Evolutionary conservation across 805 yeast genomes (phyloP).

Genomic region (Wickerhamomyces sydowiorum): DNA sequence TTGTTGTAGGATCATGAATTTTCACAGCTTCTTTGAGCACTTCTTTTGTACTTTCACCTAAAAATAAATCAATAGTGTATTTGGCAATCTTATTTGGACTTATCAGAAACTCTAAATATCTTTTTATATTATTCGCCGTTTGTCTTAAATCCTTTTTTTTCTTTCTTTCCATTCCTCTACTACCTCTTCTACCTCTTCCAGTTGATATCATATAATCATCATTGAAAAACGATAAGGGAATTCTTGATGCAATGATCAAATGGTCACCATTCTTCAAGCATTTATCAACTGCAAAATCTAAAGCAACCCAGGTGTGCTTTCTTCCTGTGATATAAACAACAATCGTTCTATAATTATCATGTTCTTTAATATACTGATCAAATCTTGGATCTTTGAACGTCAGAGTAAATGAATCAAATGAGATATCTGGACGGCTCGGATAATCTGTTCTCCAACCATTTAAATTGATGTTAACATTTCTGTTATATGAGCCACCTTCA

Average conservation of each 20-base stretch:
- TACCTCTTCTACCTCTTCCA: background rate
- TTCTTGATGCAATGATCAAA: conserved; percentile 54
- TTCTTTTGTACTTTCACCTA: conserved; percentile 45
- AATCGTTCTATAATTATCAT: conserved; percentile 37
- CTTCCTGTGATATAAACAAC: conserved; percentile 66
- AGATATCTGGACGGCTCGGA: conserved; percentile 14
- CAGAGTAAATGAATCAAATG: conserved; percentile 10
- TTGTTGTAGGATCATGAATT: conserved; percentile 55
- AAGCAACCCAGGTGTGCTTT: conserved; percentile 75
- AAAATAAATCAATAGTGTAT: conserved; percentile 54
- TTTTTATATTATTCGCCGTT: conserved; percentile 10
- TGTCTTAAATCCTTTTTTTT: background rate
- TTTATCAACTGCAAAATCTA: conserved; percentile 60
- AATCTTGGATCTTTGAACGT: conserved; percentile 3
- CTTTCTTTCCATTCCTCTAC: background rate
- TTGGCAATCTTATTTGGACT: conserved; percentile 42
- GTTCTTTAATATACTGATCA: background rate
- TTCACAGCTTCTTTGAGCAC: conserved; percentile 54
- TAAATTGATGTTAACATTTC: background rate
- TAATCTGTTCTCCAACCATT: conserved; percentile 18
- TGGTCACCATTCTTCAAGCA: conserved; percentile 62
- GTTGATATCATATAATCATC: background rate
- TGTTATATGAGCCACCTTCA: conserved; percentile 2
- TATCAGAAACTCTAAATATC: conserved; percentile 41
- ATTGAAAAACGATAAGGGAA: conserved; percentile 20